These are phyloP conservation scores for Coprinopsis cinerea DNA, from an alignment of 768 basidiomycete species.

Conservation along the genomic window DNA sequence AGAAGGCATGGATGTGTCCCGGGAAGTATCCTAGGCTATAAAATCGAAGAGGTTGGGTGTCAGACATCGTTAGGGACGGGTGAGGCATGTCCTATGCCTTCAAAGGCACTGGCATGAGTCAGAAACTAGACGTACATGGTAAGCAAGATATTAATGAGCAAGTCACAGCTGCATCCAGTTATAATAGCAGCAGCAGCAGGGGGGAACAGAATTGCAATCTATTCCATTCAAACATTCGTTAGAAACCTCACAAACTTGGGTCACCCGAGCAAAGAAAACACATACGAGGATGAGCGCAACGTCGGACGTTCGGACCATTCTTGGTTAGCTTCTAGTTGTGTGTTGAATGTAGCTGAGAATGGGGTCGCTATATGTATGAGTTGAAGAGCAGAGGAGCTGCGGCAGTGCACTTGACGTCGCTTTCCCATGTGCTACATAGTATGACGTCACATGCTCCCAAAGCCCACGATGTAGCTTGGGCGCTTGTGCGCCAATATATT, in stretches of 20 bases:
- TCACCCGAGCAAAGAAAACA: conserved; percentile 5
- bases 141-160: conserved; percentile 77
- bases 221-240: conserved; percentile 1
- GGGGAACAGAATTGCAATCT: conserved; percentile 79
- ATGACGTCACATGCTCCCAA: no score
- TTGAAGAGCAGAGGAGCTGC: no score
- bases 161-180: conserved; percentile 80
- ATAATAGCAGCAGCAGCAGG: conserved; percentile 75
- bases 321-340: no score
- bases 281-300: conserved; percentile 72
- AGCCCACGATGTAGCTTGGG: no score
- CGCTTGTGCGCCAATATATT: no score
- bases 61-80: background rate
- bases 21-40: conserved; percentile 72
- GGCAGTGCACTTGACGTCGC: no score
- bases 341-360: no score
- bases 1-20: conserved; percentile 74
- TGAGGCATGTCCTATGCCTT: background rate
- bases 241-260: background rate
- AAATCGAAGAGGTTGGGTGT: background rate
- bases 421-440: no score
- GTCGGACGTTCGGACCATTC: conserved; percentile 62
- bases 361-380: no score
- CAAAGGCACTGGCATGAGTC: background rate
- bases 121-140: conserved; percentile 52